Evolutionary conservation across 2,329 filamentous ascomycete genomes (phyloP).

Genomic region (Dothistroma pini): DNA sequence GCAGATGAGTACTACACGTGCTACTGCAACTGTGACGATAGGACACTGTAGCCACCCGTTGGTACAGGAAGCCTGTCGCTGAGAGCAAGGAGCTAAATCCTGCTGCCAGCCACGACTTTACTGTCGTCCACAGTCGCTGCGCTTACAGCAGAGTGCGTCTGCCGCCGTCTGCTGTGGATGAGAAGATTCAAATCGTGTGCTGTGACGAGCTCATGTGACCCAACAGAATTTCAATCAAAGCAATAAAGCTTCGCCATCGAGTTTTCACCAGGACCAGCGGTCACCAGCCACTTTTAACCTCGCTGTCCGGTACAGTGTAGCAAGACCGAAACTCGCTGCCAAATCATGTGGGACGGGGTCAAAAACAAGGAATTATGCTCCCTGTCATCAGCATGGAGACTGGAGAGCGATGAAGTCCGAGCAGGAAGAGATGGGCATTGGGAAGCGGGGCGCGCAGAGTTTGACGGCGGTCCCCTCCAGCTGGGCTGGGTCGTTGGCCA

Average conservation of each 20-base stretch:
- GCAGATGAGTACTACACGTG: not conserved
- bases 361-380: not conserved
- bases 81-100: not conserved
- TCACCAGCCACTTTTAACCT: not conserved
- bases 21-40: not conserved
- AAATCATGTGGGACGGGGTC: not conserved
- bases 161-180: not conserved
- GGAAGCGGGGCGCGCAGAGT: not conserved
- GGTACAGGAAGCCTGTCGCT: not conserved
- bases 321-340: not conserved
- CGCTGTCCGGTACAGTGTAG: not conserved
- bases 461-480: not conserved
- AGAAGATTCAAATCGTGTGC: too few species aligned
- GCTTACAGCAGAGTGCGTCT: not conserved
- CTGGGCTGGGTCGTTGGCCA: not conserved
- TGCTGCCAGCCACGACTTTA: not conserved
- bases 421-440: not conserved
- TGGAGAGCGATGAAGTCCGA: not conserved
- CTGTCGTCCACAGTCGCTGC: not conserved
- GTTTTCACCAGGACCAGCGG: not conserved
- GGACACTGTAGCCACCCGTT: not conserved
- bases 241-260: conserved; percentile 2
- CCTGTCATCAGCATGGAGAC: too few species aligned
- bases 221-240: not conserved
- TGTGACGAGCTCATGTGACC: not conserved